Base-by-base conservation (phyloP, 495 filamentous ascomycete genomes). In the Bacidia gigantensis region DNA sequence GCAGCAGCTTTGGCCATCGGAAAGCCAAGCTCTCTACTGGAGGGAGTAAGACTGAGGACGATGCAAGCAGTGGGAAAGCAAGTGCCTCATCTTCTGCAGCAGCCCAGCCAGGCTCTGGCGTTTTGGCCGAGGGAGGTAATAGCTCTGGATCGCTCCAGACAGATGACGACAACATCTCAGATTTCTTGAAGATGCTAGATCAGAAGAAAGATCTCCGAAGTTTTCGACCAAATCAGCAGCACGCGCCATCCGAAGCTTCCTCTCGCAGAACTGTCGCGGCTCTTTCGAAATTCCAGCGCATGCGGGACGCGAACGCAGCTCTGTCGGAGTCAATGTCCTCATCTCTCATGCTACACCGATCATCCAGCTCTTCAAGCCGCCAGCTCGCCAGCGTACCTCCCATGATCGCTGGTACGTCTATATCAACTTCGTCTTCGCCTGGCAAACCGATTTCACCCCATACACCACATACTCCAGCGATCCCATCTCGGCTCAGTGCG, bases 401-500 rank as follows among this genome's bases (percentile, higher is more conserved):
- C 7, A 89, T 94, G 85, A 76, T 87, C 46, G 80, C 79, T 38
- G 84, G 84, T 0, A 84, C 84, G 17, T 86, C 84, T n/a, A 74
- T 86, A 42, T 93, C 89, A 11, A 81, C 82, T 0, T 84, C 86
- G 3, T 89, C 89, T 1, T 93, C 89, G 2, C 88, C 86, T 5
- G 88, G 88, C 50, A 97, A 95, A 58, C 87, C 90, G 1, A 75
- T 94, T 44, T 94, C 87, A 1, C 89, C 89, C 11, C 89, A 95
- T 64, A 95, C 89, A 0, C 90, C 90, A 9, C 90, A 95, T 59
- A 95, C 87, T 3, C 89, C 90, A 3, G 87, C 89, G 17, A 86
- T 95, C 43, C 88, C 89, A 29, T 95, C 88, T 18, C 79, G 90
- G n/a, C 67, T 97, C 42, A 93, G 87, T 62, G 79, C 84, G n/a